Evolutionary conservation across 2,329 filamentous ascomycete genomes (phyloP).

Genomic region (Cladobotryum protrusum): DNA sequence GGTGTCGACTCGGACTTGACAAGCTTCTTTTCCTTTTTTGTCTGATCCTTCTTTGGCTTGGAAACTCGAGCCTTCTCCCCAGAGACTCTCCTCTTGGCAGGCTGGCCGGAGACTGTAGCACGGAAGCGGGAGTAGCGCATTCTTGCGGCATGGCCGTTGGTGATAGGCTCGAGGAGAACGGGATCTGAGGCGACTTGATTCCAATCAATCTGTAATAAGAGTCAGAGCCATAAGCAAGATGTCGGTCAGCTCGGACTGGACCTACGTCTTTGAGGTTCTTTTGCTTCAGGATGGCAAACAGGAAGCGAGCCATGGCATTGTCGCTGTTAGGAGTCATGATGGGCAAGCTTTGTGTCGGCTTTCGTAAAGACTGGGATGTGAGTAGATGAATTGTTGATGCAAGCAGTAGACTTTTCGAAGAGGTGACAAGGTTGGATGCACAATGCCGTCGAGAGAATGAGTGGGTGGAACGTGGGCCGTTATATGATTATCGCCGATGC

Average conservation of each 20-base stretch:
- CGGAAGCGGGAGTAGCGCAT: slow-evolving; percentile 54
- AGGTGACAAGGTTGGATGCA: too few species aligned
- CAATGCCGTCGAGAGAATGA: too few species aligned
- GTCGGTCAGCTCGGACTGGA: slow-evolving; percentile 11
- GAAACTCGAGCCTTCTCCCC: slow-evolving; percentile 38
- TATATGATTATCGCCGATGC: too few species aligned
- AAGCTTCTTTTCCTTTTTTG: slow-evolving; percentile 28
- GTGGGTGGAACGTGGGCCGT: too few species aligned
- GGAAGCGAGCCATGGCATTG: slow-evolving; percentile 50
- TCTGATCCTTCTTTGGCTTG: slow-evolving; percentile 37
- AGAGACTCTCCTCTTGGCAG: slow-evolving; percentile 40
- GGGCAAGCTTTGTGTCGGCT: slow-evolving; percentile 2
- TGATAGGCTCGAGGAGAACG: slow-evolving; percentile 46
- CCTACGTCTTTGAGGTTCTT: slow-evolving; percentile 56
- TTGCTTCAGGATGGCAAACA: slow-evolving; percentile 54
- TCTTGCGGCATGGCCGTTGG: slow-evolving; percentile 55
- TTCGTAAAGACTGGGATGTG: not conserved
- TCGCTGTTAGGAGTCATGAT: slow-evolving; percentile 51
- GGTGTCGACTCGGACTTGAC: slow-evolving; percentile 36
- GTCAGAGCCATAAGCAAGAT: slow-evolving; percentile 5
- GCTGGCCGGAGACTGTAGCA: slow-evolving; percentile 39
- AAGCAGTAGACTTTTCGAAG: not conserved
- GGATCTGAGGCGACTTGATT: slow-evolving; percentile 50
- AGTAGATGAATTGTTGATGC: not conserved
- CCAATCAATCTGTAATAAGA: slow-evolving; percentile 49